phyloP scores from a whole-genome alignment of 352 stramenopile genomes.

The Phytophthora pini region DNA sequence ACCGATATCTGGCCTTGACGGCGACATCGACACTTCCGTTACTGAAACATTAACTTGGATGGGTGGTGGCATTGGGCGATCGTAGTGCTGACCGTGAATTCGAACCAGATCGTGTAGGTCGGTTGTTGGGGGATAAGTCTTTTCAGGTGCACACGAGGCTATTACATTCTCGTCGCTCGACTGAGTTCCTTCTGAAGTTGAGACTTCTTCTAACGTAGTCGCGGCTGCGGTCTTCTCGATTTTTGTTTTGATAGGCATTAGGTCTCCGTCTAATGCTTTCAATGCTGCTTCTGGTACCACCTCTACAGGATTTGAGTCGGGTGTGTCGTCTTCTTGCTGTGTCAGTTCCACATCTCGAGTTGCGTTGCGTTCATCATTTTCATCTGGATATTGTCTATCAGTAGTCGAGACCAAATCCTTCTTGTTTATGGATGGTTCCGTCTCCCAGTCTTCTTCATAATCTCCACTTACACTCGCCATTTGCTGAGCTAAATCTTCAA shows the following conservation, averaged over 20 bases:
- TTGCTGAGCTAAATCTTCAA: conserved; percentile 4
- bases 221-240: not conserved
- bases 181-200: conserved; percentile 12
- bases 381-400: conserved; percentile 7
- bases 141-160: not conserved
- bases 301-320: not conserved
- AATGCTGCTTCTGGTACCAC: not conserved
- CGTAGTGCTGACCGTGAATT: conserved; percentile 24
- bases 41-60: not conserved
- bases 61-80: conserved; percentile 8
- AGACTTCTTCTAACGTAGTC: conserved; percentile 1
- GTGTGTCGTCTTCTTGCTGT: not conserved
- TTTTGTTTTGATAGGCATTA: conserved; percentile 2
- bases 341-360: conserved; percentile 20
- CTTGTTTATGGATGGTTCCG: conserved; percentile 18
- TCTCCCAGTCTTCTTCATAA: conserved; percentile 34
- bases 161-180: conserved; percentile 2
- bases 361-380: conserved; percentile 6
- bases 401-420: conserved; percentile 6
- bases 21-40: not conserved
- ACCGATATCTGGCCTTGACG: conserved; percentile 11
- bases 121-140: not conserved
- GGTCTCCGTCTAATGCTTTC: not conserved
- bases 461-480: conserved; percentile 20
- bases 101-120: conserved; percentile 7